A percentile compares a stretch with the other conserved stretches of the same genome.
These are phyloP conservation scores for Leishmania braziliensis DNA, from an alignment of 208 protist species.

Conservation along the genomic window DNA sequence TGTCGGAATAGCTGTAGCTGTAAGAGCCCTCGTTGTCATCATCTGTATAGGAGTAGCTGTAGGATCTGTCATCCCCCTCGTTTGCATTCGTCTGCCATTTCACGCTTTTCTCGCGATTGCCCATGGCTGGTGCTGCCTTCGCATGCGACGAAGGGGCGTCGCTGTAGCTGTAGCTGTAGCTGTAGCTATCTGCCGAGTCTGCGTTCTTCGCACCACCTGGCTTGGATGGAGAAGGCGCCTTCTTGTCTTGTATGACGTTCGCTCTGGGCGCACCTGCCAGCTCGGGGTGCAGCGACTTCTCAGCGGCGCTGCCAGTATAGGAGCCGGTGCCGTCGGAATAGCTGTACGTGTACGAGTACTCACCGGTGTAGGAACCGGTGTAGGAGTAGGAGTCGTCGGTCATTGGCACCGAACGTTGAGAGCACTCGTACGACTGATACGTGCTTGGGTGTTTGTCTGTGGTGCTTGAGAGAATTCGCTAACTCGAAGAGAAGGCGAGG, in stretches of 20 bases:
- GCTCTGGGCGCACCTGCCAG: not conserved
- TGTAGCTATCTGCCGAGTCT: slow-evolving; percentile 2
- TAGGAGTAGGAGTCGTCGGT: slow-evolving; percentile 41
- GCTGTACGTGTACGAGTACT: slow-evolving; percentile 42
- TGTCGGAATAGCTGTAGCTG: slow-evolving; percentile 39
- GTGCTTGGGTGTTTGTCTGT: not conserved
- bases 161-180: slow-evolving; percentile 36
- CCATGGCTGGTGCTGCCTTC: not conserved
- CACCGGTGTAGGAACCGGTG: slow-evolving; percentile 40
- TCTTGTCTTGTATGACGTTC: not conserved
- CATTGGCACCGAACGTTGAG: slow-evolving; percentile 6
- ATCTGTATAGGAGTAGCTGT: slow-evolving; percentile 32
- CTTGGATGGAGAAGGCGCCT: not conserved
- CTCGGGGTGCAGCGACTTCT: not conserved
- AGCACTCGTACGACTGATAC: not conserved
- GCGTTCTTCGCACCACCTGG: not conserved
- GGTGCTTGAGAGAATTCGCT: not conserved
- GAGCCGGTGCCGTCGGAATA: slow-evolving; percentile 20
- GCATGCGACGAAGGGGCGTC: slow-evolving; percentile 15
- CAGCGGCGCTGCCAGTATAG: not conserved
- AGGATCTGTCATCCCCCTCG: slow-evolving; percentile 8
- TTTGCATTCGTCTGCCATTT: not conserved
- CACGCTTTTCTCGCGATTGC: not conserved
- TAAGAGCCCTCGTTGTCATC: slow-evolving; percentile 14
- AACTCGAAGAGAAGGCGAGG: not conserved